phyloP scores from a whole-genome alignment of 768 basidiomycete species.

The Nidula microcarpa region DNA sequence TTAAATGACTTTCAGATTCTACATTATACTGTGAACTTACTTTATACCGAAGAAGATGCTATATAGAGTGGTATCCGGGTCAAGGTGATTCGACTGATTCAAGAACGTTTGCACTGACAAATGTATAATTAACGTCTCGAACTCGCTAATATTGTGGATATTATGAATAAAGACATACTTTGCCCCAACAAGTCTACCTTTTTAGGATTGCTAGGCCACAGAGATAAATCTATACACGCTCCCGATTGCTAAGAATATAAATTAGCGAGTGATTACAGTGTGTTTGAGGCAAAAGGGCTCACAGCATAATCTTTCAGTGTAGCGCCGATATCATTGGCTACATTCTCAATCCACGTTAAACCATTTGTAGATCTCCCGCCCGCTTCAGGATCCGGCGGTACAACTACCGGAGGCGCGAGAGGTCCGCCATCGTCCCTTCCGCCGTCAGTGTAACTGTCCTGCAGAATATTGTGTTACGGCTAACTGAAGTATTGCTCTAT shows the following conservation, averaged over 20 bases:
- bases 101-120: slow-evolving; percentile 39
- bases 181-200: slow-evolving; percentile 47
- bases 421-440: slow-evolving; percentile 46
- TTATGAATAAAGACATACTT: slow-evolving; percentile 20
- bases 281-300: slow-evolving; percentile 5
- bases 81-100: slow-evolving; percentile 36
- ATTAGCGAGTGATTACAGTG: slow-evolving; percentile 1
- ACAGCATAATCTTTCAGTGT: slow-evolving; percentile 52
- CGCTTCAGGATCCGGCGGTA: slow-evolving; percentile 37
- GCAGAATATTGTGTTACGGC: slow-evolving; percentile 20
- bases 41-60: slow-evolving; percentile 55
- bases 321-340: slow-evolving; percentile 38
- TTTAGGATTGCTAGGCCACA: slow-evolving; percentile 50
- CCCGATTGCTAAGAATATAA: slow-evolving; percentile 27
- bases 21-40: slow-evolving; percentile 13
- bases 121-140: not conserved
- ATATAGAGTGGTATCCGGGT: slow-evolving; percentile 47
- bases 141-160: not conserved
- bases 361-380: slow-evolving; percentile 53
- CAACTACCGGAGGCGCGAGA: slow-evolving; percentile 39
- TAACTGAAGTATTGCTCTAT: slow-evolving; percentile 20
- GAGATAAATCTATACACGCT: slow-evolving; percentile 40
- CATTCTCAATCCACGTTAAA: slow-evolving; percentile 44
- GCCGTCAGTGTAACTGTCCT: slow-evolving; percentile 52
- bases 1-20: slow-evolving; percentile 3